These are phyloP conservation scores for Phytophthora nicotianae DNA, from an alignment of 352 stramenopile genomes.

Conservation along the genomic window DNA sequence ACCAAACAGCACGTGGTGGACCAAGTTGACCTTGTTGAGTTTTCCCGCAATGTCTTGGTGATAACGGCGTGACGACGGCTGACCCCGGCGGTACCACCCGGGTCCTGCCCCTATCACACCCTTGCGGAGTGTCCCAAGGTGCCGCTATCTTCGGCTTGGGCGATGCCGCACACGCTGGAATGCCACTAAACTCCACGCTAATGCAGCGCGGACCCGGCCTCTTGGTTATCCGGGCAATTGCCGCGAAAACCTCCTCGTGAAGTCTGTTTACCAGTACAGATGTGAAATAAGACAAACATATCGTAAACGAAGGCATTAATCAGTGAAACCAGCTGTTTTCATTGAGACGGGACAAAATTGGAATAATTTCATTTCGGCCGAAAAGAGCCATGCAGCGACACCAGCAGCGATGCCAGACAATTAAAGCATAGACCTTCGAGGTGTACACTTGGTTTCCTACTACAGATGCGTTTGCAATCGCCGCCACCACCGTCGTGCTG, in stretches of 20 bases:
- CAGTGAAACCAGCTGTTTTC: constrained; percentile 12
- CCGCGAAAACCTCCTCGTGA: neutral
- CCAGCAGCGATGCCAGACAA: neutral
- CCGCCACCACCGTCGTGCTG: neutral
- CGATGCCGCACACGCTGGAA: neutral
- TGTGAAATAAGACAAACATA: constrained; percentile 2
- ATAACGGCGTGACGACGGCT: constrained; percentile 16
- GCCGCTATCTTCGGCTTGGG: neutral
- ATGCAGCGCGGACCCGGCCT: neutral
- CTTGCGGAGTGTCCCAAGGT: constrained; percentile 25
- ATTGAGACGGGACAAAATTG: constrained; percentile 19
- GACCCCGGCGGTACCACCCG: constrained; percentile 20
- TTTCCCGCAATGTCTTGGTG: constrained; percentile 17
- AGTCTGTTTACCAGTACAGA: neutral
- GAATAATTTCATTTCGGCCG: constrained; percentile 5
- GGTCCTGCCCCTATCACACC: constrained; percentile 29
- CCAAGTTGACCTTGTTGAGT: constrained; percentile 20
- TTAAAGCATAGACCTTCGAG: neutral
- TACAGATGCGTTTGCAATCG: neutral
- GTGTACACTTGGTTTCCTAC: neutral
- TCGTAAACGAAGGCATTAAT: constrained; percentile 7
- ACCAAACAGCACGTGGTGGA: constrained; percentile 15
- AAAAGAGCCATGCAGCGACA: neutral
- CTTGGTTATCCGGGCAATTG: neutral
- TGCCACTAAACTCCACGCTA: neutral